Evolutionary conservation across 2,329 filamentous ascomycete genomes (phyloP), one percentile per base, ranked within the genome.

Genomic region (Claviceps sp.): DNA sequence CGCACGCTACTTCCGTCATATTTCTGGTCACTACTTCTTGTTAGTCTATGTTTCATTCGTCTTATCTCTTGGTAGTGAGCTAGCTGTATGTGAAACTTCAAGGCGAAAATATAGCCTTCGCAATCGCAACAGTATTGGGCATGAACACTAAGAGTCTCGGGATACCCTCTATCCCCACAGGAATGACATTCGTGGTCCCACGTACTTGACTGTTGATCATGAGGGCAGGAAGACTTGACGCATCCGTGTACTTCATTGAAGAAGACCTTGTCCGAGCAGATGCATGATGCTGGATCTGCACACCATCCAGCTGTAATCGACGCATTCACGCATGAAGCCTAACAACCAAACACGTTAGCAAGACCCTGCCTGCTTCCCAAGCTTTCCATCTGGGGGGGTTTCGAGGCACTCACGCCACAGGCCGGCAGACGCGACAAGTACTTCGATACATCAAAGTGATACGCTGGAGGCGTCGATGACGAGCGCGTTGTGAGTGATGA

Each of bases 21-120:
- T 56, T 56, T 26, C 46, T 51, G 45, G 47, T 42, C 3, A n/a
- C 54, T 56, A 29, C 14, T 7, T 4, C 11, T 49, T 17, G n/a
- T 42, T 34, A 40, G 17, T 34, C 4, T 8, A 17, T 4, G 4
- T 47, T 2, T 40, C 20, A 13, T 34, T 20, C 42, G 7, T 34
- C 16, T 36, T 3, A 3, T 34, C 4, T 9, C 29, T 17, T 16
- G 11, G 29, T 34, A 9, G 29, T 34, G 29, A 34, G 26, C 7
- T 29, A 29, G 26, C 26, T 29, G 26, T 29, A 2, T 29, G 7
- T 7, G 7, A 8, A 29, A 29, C 2, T 29, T 29, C 7, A 29
- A 29, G 7, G 26, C 26, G 26, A 7, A 8, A 2, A 29, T 8
- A 29, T 29, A 8, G 26, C 26, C 7, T 29, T 29, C 26, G 26